Conservation (phyloP, 495 filamentous ascomycete genomes). For the Penicillium herquei region DNA sequence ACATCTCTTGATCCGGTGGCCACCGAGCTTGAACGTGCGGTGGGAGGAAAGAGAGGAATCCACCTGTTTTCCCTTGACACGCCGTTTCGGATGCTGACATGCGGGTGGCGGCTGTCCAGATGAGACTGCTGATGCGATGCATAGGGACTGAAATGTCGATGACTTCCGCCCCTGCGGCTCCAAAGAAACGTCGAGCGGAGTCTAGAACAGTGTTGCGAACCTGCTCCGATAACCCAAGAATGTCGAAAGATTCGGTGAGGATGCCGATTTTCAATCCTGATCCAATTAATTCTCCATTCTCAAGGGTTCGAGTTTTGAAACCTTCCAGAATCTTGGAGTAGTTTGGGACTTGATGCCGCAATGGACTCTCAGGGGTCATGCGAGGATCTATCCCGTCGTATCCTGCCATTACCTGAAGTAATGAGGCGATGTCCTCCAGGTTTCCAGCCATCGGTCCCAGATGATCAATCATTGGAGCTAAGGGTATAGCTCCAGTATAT, state of each 20-base stretch:
- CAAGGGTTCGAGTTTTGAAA: conserved; percentile 30
- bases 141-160: conserved; percentile 49
- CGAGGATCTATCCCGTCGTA: conserved; percentile 54
- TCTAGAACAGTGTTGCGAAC: conserved; percentile 38
- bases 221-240: conserved; percentile 36
- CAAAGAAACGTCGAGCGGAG: conserved; percentile 39
- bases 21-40: conserved; percentile 22
- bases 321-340: conserved; percentile 9
- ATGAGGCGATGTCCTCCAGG: conserved; percentile 49
- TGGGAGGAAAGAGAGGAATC: conserved; percentile 23
- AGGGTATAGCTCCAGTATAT: conserved; percentile 42
- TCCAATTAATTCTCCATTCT: conserved; percentile 24
- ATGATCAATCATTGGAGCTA: conserved; percentile 46
- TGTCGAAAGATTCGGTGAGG: conserved; percentile 44
- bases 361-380: conserved; percentile 42
- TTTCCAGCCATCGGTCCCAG: conserved; percentile 48
- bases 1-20: conserved; percentile 31
- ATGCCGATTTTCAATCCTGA: conserved; percentile 43
- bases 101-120: conserved; percentile 48
- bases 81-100: conserved; percentile 31
- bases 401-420: conserved; percentile 53
- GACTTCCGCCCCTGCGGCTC: conserved; percentile 47
- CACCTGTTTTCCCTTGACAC: conserved; percentile 29
- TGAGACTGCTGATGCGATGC: conserved; percentile 39
- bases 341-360: conserved; percentile 32